Evolutionary conservation across 257 asterid species (phyloP).

Genomic region (Coffea canephora): DNA sequence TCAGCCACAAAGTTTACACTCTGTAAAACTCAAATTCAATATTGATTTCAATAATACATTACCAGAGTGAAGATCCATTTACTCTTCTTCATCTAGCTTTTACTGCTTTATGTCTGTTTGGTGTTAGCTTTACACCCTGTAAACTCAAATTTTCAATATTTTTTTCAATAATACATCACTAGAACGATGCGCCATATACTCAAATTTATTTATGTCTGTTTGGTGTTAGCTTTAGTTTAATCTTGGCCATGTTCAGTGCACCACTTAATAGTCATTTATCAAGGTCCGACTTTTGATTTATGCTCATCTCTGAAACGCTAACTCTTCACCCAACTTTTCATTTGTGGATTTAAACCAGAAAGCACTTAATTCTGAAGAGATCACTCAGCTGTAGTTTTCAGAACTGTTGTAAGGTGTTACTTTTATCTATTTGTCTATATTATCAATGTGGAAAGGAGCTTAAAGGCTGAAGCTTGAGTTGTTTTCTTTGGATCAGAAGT

Average conservation of each 20-base stretch:
- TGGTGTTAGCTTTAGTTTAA: not conserved
- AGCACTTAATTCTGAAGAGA: too few species aligned
- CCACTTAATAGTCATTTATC: not conserved
- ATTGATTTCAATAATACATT: not conserved
- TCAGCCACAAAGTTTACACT: not conserved
- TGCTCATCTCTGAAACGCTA: too few species aligned
- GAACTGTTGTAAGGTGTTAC: too few species aligned
- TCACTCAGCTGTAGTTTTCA: too few species aligned
- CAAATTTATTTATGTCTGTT: not conserved
- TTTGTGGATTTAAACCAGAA: not conserved
- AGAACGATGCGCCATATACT: not conserved
- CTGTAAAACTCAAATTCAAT: not conserved
- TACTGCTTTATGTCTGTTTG: not conserved
- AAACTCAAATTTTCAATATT: not conserved
- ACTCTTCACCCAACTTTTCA: not conserved
- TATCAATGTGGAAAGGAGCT: too few species aligned
- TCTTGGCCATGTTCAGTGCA: not conserved
- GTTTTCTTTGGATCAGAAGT: too few species aligned
- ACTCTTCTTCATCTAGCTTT: not conserved
- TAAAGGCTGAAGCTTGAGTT: too few species aligned
- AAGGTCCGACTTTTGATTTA: not conserved
- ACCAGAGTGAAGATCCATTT: constrained; percentile 1
- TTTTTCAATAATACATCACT: not conserved
- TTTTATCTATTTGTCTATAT: too few species aligned
- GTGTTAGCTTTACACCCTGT: not conserved